Evolutionary conservation across 1,139 yeast genomes (phyloP).

Genomic region (Yamadazyma epiphylla): DNA sequence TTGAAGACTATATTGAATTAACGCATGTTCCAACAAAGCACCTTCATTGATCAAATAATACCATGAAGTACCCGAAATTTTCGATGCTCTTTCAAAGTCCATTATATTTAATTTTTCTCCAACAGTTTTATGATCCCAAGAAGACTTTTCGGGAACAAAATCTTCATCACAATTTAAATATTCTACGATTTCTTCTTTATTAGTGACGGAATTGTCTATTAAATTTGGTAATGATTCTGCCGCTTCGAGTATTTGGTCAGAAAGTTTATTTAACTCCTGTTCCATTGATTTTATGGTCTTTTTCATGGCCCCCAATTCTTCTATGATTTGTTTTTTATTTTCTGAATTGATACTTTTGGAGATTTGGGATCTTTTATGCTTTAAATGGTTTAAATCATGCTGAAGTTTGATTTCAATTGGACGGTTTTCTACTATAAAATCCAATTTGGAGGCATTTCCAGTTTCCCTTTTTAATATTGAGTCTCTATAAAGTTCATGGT

Average conservation of each 20-base stretch:
- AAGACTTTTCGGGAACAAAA: constrained; percentile 4
- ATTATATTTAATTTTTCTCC: constrained; percentile 59
- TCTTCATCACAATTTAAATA: constrained; percentile 40
- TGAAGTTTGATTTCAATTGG: constrained; percentile 19
- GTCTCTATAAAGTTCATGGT: constrained; percentile 34
- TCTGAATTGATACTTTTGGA: constrained; percentile 19
- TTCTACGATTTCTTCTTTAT: constrained; percentile 36
- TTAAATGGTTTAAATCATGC: constrained; percentile 21
- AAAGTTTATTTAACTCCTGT: constrained; percentile 19
- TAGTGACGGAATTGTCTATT: constrained; percentile 49
- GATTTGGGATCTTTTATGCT: constrained; percentile 25
- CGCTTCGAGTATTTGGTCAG: constrained; percentile 25
- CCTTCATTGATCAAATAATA: constrained; percentile 85
- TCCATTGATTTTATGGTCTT: constrained; percentile 31
- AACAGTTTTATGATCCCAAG: constrained; percentile 63
- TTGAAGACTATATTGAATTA: constrained; percentile 71
- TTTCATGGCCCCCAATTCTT: constrained; percentile 34
- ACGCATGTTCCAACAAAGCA: constrained; percentile 85
- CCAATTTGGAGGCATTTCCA: constrained; percentile 25
- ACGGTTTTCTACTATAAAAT: constrained; percentile 25
- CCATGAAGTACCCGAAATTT: constrained; percentile 83
- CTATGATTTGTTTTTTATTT: constrained; percentile 19
- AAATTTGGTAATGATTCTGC: constrained; percentile 68
- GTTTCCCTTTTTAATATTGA: constrained; percentile 47
- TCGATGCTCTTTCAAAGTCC: constrained; percentile 70